phyloP scores from a whole-genome alignment of 176 grass and related monocot genomes.

The Oryza longistaminata region DNA sequence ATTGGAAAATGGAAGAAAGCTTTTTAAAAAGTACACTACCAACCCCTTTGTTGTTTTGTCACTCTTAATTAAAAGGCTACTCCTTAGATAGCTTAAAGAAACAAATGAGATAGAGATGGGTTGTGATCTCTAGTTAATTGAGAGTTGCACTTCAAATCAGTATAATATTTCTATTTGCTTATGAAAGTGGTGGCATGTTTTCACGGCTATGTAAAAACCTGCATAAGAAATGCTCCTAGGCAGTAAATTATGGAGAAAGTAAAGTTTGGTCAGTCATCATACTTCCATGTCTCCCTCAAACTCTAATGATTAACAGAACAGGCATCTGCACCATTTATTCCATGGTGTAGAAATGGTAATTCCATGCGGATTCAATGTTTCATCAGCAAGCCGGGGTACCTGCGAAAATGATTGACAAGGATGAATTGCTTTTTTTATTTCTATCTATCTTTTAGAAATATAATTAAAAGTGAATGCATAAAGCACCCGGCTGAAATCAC shows the following conservation, averaged over 20 bases:
- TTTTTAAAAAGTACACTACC: conserved; percentile 40
- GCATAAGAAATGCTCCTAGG: background rate
- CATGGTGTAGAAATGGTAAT: background rate
- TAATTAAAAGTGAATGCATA: background rate
- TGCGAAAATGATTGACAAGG: background rate
- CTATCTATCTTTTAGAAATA: background rate
- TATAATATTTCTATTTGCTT: background rate
- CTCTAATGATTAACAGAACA: background rate
- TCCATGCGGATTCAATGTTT: background rate
- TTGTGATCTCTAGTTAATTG: conserved; percentile 15
- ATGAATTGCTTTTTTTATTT: background rate
- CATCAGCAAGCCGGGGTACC: background rate
- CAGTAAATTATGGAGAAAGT: background rate
- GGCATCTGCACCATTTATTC: background rate
- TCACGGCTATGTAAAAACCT: background rate
- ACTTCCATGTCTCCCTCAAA: background rate
- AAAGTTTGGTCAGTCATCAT: conserved; percentile 16
- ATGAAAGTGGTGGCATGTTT: background rate
- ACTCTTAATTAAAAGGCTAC: conserved; percentile 23
- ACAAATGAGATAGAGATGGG: conserved; percentile 13
- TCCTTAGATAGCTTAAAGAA: conserved; percentile 36
- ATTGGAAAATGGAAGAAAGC: conserved; percentile 29
- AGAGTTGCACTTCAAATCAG: conserved; percentile 6
- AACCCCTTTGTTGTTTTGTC: conserved; percentile 39
- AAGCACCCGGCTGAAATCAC: background rate